Base-by-base conservation (phyloP, 176 grass and related monocot genomes). In the Aegilops longissima region DNA sequence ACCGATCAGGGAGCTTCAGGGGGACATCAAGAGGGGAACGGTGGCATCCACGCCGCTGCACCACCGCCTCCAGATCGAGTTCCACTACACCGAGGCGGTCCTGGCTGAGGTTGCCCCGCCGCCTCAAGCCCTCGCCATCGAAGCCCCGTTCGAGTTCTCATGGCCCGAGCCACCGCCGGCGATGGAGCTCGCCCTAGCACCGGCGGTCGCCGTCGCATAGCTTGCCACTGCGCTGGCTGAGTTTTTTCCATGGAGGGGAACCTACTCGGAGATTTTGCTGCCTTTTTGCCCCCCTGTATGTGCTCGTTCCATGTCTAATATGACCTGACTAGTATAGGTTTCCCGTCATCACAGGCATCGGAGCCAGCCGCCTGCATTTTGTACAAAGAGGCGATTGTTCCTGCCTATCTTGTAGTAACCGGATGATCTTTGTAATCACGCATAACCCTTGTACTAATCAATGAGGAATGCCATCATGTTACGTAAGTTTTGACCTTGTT, bases 11-110 rank as follows among this genome's bases (percentile, higher is more conserved):
- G 90, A 96, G 74, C 79, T 99, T 9, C 89, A 96, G 87, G 59
- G 70, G 34, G 97, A 99, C 73, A 86, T 96, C 34, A 87, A 82
- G 67, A 90, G 80, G 68, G 94, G 92, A 5, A 66, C 73, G 16
- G 90, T 90, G 77, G 71, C 78, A 21, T 90, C 91, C 17, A 54
- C 83, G 1, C 84, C 87, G 21, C 74, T 95, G 86, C 93, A 95
- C 80, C 90, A 83, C 17, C 88, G 90, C 61, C 79, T 98, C 79
- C 97, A 98, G 59, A 96, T 98, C 21, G 97, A 98, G 63, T 94
- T 98, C 82, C 97, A 98, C 70, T 94, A 86, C 85, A 86, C 91
- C 2, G 62, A 80, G 68, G 85, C 87, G 36, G 58, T 69, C 40
- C 77, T 64, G 17, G 69, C 58, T 14, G 77, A 88, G 78, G 84